phyloP scores from a whole-genome alignment of 2,329 filamentous ascomycete genomes.

The Purpureocillium takamizusanense region DNA sequence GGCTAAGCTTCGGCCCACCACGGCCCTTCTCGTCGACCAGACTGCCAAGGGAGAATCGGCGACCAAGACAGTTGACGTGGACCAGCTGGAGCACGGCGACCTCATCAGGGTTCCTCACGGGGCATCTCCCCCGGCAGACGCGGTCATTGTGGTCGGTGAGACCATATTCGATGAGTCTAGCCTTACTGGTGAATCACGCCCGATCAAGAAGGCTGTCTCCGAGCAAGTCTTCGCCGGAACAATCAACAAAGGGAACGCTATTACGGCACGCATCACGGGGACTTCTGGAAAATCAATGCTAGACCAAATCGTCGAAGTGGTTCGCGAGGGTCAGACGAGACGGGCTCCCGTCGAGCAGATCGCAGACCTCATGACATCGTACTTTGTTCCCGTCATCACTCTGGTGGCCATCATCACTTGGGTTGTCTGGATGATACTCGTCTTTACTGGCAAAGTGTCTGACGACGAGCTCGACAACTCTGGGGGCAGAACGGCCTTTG shows the following conservation, averaged over 20 bases:
- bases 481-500: slow-evolving; percentile 64
- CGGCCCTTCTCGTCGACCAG: slow-evolving; percentile 59
- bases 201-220: slow-evolving; percentile 52
- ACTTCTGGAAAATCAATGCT: slow-evolving; percentile 64
- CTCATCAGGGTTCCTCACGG: slow-evolving; percentile 69
- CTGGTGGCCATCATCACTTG: slow-evolving; percentile 62
- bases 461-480: slow-evolving; percentile 43
- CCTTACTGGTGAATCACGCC: slow-evolving; percentile 69
- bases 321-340: slow-evolving; percentile 68
- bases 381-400: slow-evolving; percentile 68
- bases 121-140: slow-evolving; percentile 77
- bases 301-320: slow-evolving; percentile 68
- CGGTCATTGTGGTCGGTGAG: slow-evolving; percentile 52
- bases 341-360: slow-evolving; percentile 68
- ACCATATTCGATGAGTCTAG: slow-evolving; percentile 82
- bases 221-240: slow-evolving; percentile 66
- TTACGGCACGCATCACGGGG: slow-evolving; percentile 56
- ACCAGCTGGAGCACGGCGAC: slow-evolving; percentile 68
- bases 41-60: slow-evolving; percentile 22
- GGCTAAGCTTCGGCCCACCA: slow-evolving; percentile 66
- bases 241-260: slow-evolving; percentile 57
- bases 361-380: slow-evolving; percentile 63
- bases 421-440: slow-evolving; percentile 61
- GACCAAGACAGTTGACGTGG: slow-evolving; percentile 40
- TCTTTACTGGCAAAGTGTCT: slow-evolving; percentile 48